Evolutionary conservation across 2,329 filamentous ascomycete species (phyloP).

Genomic region (Phialophora verrucosa): DNA sequence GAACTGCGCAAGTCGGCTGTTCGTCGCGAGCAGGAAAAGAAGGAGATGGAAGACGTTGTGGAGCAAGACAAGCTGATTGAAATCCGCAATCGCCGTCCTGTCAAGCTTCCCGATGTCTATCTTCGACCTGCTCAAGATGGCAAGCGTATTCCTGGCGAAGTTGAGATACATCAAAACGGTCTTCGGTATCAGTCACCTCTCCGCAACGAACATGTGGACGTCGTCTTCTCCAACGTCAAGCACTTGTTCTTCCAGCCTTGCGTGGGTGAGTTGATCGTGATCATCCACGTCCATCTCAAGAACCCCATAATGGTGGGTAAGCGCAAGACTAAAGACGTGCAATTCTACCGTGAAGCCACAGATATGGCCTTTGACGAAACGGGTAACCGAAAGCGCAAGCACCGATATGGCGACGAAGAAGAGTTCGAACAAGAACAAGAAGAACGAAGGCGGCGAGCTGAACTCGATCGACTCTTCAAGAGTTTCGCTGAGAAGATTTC

Average conservation of each 20-base stretch:
- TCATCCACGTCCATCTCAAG: conserved; percentile 97
- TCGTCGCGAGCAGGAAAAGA: conserved; percentile 97
- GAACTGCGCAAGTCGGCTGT: conserved; percentile 93
- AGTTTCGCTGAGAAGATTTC: conserved; percentile 96
- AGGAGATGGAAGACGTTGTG: conserved; percentile 98
- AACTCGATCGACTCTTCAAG: conserved; percentile 94
- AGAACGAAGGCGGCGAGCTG: conserved; percentile 86
- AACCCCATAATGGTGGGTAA: conserved; percentile 98
- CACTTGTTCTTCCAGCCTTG: conserved; percentile 99
- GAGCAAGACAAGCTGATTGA: conserved; percentile 97
- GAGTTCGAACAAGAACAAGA: conserved; percentile 99
- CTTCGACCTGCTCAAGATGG: conserved; percentile 94
- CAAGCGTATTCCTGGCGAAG: conserved; percentile 92
- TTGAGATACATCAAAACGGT: conserved; percentile 99
- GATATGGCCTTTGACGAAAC: conserved; percentile 99
- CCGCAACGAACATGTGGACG: conserved; percentile 83
- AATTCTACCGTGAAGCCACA: conserved; percentile 96
- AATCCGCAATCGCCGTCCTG: conserved; percentile 89
- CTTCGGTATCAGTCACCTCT: conserved; percentile 88
- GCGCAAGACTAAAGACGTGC: conserved; percentile 98
- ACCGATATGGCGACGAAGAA: conserved; percentile 96
- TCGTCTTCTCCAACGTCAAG: conserved; percentile 97
- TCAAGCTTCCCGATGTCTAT: conserved; percentile 90
- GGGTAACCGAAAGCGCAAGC: conserved; percentile 95
- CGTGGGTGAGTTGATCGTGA: conserved; percentile 92